Evolutionary conservation across 129 eudicot genomes (phyloP).

Genomic region (Deinandra increscens): DNA sequence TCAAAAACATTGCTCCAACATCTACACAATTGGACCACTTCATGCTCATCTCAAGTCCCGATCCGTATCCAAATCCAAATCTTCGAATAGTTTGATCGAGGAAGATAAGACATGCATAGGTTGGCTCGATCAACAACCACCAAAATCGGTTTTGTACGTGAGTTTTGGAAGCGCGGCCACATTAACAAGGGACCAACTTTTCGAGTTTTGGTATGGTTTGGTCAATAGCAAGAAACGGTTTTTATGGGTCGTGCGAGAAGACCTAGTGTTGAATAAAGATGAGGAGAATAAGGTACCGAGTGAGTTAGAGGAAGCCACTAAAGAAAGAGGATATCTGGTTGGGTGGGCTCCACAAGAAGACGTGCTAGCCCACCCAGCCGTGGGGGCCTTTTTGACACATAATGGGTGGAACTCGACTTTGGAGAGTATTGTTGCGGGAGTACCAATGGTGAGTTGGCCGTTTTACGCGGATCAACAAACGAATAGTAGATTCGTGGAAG

Average conservation of each 20-base stretch:
- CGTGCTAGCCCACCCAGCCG: slow-evolving; percentile 38
- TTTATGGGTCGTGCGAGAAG: slow-evolving; percentile 53
- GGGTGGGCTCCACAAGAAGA: slow-evolving; percentile 51
- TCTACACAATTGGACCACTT: slow-evolving; percentile 65
- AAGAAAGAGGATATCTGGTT: slow-evolving; percentile 36
- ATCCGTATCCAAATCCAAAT: slow-evolving; percentile 14
- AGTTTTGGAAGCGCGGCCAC: slow-evolving; percentile 41
- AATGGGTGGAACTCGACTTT: slow-evolving; percentile 51
- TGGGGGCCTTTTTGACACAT: slow-evolving; percentile 51
- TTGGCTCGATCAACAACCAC: slow-evolving; percentile 52
- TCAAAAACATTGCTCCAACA: slow-evolving; percentile 35
- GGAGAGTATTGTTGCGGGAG: slow-evolving; percentile 38
- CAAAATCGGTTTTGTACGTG: slow-evolving; percentile 52
- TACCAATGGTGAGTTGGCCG: slow-evolving; percentile 39
- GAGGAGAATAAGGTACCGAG: slow-evolving; percentile 6
- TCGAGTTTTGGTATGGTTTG: slow-evolving; percentile 59
- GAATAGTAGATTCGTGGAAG: slow-evolving; percentile 35
- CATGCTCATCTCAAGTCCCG: slow-evolving; percentile 49
- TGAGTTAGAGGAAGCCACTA: slow-evolving; percentile 18
- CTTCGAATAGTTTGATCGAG: slow-evolving; percentile 48
- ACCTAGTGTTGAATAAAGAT: slow-evolving; percentile 18
- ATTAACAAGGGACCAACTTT: slow-evolving; percentile 40
- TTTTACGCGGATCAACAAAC: slow-evolving; percentile 28
- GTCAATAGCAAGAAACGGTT: slow-evolving; percentile 43
- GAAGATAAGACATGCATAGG: slow-evolving; percentile 50